Evolutionary conservation across 345 rosid genomes (phyloP).

Genomic region (Brassica juncea): DNA sequence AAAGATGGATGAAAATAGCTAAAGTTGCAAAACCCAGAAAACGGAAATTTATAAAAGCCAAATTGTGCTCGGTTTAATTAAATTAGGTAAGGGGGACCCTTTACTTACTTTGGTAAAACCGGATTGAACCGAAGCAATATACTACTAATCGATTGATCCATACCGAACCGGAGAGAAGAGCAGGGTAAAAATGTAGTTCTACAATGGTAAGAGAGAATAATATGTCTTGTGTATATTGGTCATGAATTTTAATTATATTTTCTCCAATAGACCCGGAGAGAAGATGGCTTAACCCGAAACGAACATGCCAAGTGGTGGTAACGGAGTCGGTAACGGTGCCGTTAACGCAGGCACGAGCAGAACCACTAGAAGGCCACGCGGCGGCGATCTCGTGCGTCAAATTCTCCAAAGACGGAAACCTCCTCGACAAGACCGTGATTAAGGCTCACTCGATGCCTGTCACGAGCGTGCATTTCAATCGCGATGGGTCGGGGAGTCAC

Average conservation of each 20-base stretch:
- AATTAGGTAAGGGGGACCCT: too few species aligned
- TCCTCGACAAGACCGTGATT: conserved; percentile 76
- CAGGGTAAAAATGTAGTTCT: background rate
- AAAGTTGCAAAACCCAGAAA: too few species aligned
- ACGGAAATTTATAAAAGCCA: too few species aligned
- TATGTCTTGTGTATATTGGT: background rate
- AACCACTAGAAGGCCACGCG: conserved; percentile 61
- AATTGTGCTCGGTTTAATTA: too few species aligned
- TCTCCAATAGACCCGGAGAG: background rate
- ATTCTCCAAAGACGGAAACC: conserved; percentile 85
- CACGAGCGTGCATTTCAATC: conserved; percentile 76
- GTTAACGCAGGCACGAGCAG: conserved; percentile 23
- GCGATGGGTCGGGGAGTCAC: conserved; percentile 88
- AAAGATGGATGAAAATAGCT: too few species aligned
- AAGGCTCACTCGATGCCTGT: conserved; percentile 83
- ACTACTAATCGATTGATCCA: background rate
- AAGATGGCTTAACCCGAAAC: background rate
- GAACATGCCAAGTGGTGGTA: conserved; percentile 42
- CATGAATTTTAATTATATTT: background rate
- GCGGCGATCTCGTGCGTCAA: conserved; percentile 84
- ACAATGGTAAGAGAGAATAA: background rate
- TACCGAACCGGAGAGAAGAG: background rate
- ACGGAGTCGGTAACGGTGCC: conserved; percentile 32
- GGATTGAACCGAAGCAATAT: too few species aligned
- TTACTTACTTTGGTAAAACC: too few species aligned